Evolutionary conservation across 2,329 filamentous ascomycete genomes (phyloP).

Genomic region (Geosmithia morbida): DNA sequence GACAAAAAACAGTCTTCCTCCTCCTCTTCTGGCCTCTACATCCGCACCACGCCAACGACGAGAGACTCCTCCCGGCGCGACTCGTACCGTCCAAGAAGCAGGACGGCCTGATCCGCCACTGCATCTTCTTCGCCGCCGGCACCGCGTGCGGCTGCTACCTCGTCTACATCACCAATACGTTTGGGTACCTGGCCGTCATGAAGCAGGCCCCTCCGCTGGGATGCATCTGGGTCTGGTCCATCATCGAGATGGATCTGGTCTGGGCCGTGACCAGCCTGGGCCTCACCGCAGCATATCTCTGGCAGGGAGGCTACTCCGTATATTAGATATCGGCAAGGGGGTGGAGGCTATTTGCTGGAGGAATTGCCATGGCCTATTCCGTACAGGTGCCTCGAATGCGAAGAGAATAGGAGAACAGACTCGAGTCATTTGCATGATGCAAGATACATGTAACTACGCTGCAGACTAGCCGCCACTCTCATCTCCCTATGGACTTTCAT

Average conservation of each 20-base stretch:
- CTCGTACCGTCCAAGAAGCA: conserved; percentile 32
- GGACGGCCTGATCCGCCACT: conserved; percentile 35
- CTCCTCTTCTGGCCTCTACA: conserved; percentile 43
- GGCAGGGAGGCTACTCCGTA: conserved; percentile 33
- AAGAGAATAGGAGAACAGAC: no score
- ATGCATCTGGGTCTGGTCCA: conserved; percentile 84
- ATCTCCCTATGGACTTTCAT: no score
- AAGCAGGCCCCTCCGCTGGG: conserved; percentile 81
- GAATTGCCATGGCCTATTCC: not conserved
- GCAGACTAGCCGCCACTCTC: no score
- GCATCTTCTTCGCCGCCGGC: conserved; percentile 49
- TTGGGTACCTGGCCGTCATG: conserved; percentile 78
- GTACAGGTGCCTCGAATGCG: no score
- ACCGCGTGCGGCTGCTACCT: conserved; percentile 59
- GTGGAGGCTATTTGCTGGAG: not conserved
- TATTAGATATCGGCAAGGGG: no score
- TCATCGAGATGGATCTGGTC: conserved; percentile 67
- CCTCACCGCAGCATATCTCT: conserved; percentile 28
- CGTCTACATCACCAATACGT: conserved; percentile 65
- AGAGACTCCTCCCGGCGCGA: conserved; percentile 10
- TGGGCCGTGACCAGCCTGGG: conserved; percentile 45
- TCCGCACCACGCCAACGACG: conserved; percentile 27
- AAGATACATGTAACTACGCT: no score
- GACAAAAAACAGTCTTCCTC: conserved; percentile 29
- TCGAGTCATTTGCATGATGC: no score